phyloP scores from a whole-genome alignment of 306 rosid genomes.

The Neltuma alba region DNA sequence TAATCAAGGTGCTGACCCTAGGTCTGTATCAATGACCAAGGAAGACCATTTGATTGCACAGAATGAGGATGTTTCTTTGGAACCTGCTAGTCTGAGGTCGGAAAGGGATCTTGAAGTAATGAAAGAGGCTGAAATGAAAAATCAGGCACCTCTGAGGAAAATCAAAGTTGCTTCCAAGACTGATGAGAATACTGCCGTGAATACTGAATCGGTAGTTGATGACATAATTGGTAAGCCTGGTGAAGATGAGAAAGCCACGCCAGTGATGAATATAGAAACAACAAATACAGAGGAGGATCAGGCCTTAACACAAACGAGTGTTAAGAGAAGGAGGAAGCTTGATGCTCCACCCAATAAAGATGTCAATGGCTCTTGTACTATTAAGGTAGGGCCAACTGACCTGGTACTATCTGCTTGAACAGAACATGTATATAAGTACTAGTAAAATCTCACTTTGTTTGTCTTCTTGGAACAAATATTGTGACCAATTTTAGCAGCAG shows the following conservation, averaged over 20 bases:
- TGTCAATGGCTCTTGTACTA: conserved; percentile 40
- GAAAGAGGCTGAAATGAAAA: conserved; percentile 25
- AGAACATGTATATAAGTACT: neutral
- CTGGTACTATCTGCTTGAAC: conserved; percentile 15
- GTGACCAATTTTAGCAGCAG: conserved; percentile 32
- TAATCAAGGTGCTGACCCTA: conserved; percentile 35
- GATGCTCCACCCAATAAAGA: conserved; percentile 35
- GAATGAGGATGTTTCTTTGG: conserved; percentile 34
- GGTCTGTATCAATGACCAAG: conserved; percentile 35
- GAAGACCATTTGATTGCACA: conserved; percentile 30
- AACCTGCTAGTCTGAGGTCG: conserved; percentile 24
- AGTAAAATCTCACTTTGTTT: conserved; percentile 20
- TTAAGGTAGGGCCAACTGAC: conserved; percentile 44
- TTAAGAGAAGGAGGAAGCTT: conserved; percentile 33
- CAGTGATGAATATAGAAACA: conserved; percentile 36
- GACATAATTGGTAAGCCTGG: conserved; percentile 25
- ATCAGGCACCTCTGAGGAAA: conserved; percentile 27
- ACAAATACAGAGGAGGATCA: conserved; percentile 37
- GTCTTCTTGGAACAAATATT: conserved; percentile 12
- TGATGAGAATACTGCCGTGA: conserved; percentile 32
- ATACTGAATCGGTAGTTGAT: conserved; percentile 37
- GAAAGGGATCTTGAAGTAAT: conserved; percentile 41
- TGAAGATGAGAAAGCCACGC: conserved; percentile 40
- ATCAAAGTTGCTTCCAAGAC: conserved; percentile 29
- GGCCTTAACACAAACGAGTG: conserved; percentile 23